Conservation (phyloP, 163 green algal species). For the Prototheca cutis region DNA sequence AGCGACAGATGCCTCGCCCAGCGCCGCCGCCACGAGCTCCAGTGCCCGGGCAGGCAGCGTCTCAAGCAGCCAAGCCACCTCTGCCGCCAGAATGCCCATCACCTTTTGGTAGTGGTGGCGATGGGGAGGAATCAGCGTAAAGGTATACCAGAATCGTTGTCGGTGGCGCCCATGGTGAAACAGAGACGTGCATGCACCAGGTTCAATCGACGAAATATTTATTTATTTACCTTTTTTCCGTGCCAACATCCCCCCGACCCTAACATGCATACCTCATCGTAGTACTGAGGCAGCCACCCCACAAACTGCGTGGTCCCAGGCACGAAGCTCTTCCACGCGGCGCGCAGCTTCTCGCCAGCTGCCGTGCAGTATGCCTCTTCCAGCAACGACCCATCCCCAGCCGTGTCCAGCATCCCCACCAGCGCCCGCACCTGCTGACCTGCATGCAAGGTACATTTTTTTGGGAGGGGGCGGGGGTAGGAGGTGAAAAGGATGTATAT, state of each 20-base stretch:
- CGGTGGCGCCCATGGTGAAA: too few species aligned
- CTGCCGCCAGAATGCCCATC: neutral
- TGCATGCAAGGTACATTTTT: too few species aligned
- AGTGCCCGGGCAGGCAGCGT: conserved; percentile 39
- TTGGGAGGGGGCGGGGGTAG: too few species aligned
- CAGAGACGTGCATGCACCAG: too few species aligned
- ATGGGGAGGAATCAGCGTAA: too few species aligned
- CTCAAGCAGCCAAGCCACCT: conserved; percentile 30
- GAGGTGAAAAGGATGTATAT: too few species aligned
- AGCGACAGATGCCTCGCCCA: conserved; percentile 21
- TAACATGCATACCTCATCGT: too few species aligned
- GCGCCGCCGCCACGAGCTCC: conserved; percentile 24
- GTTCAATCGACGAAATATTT: too few species aligned
- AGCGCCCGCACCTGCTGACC: conserved; percentile 32
- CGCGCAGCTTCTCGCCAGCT: conserved; percentile 28
- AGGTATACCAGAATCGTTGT: too few species aligned
- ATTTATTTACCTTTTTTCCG: too few species aligned
- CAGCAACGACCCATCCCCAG: conserved; percentile 39
- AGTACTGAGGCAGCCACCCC: conserved; percentile 48
- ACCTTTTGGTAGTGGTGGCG: too few species aligned
- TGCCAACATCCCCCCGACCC: too few species aligned
- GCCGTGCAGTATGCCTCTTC: conserved; percentile 50
- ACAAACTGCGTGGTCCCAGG: conserved; percentile 23
- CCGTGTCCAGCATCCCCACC: conserved; percentile 40
- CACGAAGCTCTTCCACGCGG: conserved; percentile 23